These are phyloP conservation scores for Chalciporus chontae DNA, from an alignment of 768 basidiomycete genomes.

Conservation along the genomic window DNA sequence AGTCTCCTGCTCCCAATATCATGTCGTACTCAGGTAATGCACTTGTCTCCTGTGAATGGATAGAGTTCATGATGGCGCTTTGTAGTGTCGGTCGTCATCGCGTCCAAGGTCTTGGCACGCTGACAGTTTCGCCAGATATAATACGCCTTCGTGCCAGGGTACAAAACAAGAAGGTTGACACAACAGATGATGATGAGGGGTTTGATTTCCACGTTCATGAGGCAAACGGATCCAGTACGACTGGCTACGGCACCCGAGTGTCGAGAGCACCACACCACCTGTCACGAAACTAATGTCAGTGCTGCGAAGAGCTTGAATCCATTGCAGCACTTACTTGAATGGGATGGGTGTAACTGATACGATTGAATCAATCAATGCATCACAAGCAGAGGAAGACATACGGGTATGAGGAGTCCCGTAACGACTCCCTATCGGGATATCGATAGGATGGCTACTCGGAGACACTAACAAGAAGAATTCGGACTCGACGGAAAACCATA, in stretches of 20 bases:
- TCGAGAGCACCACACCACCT: conserved; percentile 54
- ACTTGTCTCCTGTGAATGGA: conserved; percentile 47
- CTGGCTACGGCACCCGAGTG: conserved; percentile 59
- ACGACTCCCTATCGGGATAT: too few species aligned
- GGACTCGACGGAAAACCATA: too few species aligned
- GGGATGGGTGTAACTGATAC: conserved; percentile 42
- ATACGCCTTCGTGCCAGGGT: conserved; percentile 51
- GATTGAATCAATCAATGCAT: conserved; percentile 1
- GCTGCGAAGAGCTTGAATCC: neutral
- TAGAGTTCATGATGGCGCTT: conserved; percentile 5
- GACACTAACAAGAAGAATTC: too few species aligned
- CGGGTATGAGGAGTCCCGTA: too few species aligned
- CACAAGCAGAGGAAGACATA: too few species aligned
- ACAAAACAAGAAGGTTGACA: conserved; percentile 50
- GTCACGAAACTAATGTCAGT: neutral
- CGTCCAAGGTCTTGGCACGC: conserved; percentile 34
- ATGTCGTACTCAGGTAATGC: conserved; percentile 36
- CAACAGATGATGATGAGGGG: conserved; percentile 50
- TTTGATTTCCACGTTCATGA: conserved; percentile 58
- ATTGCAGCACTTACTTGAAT: conserved; percentile 35
- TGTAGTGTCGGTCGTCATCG: too few species aligned
- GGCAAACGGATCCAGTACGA: conserved; percentile 38
- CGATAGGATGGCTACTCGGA: too few species aligned
- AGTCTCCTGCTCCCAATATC: conserved; percentile 58
- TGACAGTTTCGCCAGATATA: conserved; percentile 57